Evolutionary conservation across 768 basidiomycete genomes (phyloP), one percentile per base, ranked within the genome.

Genomic region (Mycena capillaripes): DNA sequence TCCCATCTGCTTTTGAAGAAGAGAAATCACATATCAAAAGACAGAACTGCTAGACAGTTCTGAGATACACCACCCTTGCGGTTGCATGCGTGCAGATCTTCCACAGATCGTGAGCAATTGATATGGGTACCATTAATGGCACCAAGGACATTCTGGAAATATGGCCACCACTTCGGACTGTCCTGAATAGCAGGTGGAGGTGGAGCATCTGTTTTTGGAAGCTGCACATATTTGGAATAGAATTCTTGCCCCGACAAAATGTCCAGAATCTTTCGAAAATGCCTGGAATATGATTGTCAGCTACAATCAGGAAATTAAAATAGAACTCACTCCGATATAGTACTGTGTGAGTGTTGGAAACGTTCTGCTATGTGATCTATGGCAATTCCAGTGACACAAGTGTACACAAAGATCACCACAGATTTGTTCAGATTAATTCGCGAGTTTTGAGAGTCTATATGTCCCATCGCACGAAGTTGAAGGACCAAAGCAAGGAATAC

Each of bases 1-100:
- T 87, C 85, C 81, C 82, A 86, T 0, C 85, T 83, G 60, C 77
- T 80, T 6, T 84, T 71, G 8, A 84, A 44, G 21, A 86, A 87
- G 5, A 76, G 72, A 61, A 87, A 86, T 2, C 63, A 36, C 27
- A 86, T 58, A 38, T 77, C 61, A 59, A 85, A 85, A 1, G 74
- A 73, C 14, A 80, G 83, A 0, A 68, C 76, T 21, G 83, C 83
- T 4, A 87, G 77, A 16, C 74, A 75, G 67, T 88, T 87, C 52
- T 84, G 84, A 0, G 84, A 78, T 4, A 86, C 64, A 11, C 71
- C 55, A 10, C 84, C 84, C 68, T 85, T 84, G 2, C 77, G 70
- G 68, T 81, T 79, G 0, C 75, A 71, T n/a, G 40, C 42, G 32
- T 75, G 69, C 6, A 70, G 70, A 3, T 81, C 78, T 21, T 53